Conservation (phyloP, 1,139 yeast genomes). For the Keqinozyma sinolaborantium region DNA sequence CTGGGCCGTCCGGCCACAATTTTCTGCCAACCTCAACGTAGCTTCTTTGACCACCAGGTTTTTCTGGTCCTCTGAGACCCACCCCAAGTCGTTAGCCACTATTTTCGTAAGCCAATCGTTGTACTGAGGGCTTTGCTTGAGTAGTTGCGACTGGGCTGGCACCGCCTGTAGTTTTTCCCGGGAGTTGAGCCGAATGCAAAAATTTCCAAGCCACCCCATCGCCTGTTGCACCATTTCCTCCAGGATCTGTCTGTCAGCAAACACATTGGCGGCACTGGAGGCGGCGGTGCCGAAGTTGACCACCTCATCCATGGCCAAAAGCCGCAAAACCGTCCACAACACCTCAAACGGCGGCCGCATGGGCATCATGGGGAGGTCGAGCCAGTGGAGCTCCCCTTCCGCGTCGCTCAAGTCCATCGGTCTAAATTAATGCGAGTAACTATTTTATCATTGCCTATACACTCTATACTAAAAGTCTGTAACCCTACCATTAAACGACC, state of each 20-base stretch:
- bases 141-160: constrained; percentile 21
- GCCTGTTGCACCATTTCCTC: constrained; percentile 17
- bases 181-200: constrained; percentile 32
- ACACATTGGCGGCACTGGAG: constrained; percentile 9
- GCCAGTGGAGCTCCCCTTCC: constrained; percentile 8
- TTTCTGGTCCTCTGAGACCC: constrained; percentile 40
- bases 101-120: constrained; percentile 65
- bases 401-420: constrained; percentile 27
- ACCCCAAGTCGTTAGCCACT: constrained; percentile 51
- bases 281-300: constrained; percentile 45
- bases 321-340: constrained; percentile 41
- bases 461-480: constrained; percentile 87
- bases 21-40: constrained; percentile 68
- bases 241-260: constrained; percentile 17
- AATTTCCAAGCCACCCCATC: constrained; percentile 36
- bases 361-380: constrained; percentile 63
- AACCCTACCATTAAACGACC: constrained; percentile 93
- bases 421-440: constrained; percentile 1
- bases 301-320: constrained; percentile 49
- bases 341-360: constrained; percentile 48
- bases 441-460: too few relatives aligned
- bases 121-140: constrained; percentile 24
- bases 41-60: constrained; percentile 52
- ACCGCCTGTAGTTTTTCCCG: constrained; percentile 19
- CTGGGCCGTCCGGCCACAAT: constrained; percentile 83